Evolutionary conservation across 2,329 filamentous ascomycete genomes (phyloP), one percentile per base, ranked within the genome.

Genomic region (Sclerotinia borealis): DNA sequence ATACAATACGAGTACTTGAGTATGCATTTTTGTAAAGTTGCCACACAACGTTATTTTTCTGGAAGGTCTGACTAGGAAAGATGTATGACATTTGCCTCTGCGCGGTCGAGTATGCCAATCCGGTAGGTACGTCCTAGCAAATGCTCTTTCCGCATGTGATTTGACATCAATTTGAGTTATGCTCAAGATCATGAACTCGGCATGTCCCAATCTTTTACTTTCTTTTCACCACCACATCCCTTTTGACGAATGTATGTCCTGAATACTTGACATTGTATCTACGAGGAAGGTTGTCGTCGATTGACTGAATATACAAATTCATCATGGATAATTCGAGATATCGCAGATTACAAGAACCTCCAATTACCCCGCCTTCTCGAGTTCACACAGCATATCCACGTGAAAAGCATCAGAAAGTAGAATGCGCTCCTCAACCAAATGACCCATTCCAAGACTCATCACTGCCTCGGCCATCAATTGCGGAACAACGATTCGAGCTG

Each of bases 401-500:
- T 27, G 61, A 63, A 34, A 59, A 60, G 37, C 54, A 59, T 37
- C 61, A 63, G 37, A 63, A 63, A n/a, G 31, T 63, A 15, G 61
- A 63, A 51, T 63, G 52, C 31, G 45, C 61, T 15, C 47, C 47
- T 31, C 27, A 48, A 8, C 47, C 52, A n/a, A 41, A 29, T 31
- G 51, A 50, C 9, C 29, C 54, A 19, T 59, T 27, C n/a, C 34
- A 45, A n/a, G 45, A 63, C 22, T 5, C 37, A 7, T 48, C 47
- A 7, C 45, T 36, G n/a, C n/a, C 48, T 37, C 51, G 43, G 25
- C 34, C 39, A 22, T 63, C 61, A 17, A 25, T 59, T 15, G 54
- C 22, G 2, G 43, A 41, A 29, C 54, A 63, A 36, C 27, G 37
- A 22, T 63, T 51, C 41, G 54, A 63, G 13, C 25, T 60, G 17